These are phyloP conservation scores for Piper longum DNA, from an alignment of 164 flowering plant species.

Conservation along the genomic window DNA sequence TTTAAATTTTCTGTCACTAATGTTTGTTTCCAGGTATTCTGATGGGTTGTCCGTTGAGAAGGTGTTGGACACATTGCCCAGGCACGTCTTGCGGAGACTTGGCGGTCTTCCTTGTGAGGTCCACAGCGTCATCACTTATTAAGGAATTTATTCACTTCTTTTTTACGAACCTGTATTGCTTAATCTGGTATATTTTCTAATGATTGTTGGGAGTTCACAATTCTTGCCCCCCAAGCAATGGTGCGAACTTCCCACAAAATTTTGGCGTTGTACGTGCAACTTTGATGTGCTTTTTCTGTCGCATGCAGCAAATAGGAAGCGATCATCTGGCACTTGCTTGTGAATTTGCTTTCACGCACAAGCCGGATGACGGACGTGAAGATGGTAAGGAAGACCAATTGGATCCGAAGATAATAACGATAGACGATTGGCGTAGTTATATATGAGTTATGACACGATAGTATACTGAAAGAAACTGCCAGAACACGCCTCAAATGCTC, in stretches of 20 bases:
- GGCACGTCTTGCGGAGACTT: constrained; percentile 26
- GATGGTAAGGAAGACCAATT: not conserved
- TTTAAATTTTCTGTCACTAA: not conserved
- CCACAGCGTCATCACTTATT: not conserved
- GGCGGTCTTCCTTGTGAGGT: constrained; percentile 59
- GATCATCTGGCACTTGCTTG: constrained; percentile 41
- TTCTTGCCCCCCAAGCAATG: not conserved
- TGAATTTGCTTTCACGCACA: constrained; percentile 27
- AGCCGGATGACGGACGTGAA: constrained; percentile 1
- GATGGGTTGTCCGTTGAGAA: constrained; percentile 35
- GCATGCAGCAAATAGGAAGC: constrained; percentile 31
- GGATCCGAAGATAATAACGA: not conserved
- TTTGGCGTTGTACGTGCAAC: not conserved
- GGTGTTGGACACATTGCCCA: constrained; percentile 51
- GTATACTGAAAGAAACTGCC: not conserved
- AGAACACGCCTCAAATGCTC: not conserved
- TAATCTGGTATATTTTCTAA: too few relatives aligned
- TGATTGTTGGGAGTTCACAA: too few relatives aligned
- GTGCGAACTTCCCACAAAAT: not conserved
- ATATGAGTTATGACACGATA: not conserved
- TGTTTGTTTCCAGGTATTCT: constrained; percentile 30
- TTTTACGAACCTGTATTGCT: not conserved
- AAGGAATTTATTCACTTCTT: not conserved
- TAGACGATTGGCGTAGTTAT: not conserved
- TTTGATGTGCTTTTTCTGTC: not conserved